phyloP scores from a whole-genome alignment of 2,329 filamentous ascomycete genomes.

The Ascochyta koolunga region DNA sequence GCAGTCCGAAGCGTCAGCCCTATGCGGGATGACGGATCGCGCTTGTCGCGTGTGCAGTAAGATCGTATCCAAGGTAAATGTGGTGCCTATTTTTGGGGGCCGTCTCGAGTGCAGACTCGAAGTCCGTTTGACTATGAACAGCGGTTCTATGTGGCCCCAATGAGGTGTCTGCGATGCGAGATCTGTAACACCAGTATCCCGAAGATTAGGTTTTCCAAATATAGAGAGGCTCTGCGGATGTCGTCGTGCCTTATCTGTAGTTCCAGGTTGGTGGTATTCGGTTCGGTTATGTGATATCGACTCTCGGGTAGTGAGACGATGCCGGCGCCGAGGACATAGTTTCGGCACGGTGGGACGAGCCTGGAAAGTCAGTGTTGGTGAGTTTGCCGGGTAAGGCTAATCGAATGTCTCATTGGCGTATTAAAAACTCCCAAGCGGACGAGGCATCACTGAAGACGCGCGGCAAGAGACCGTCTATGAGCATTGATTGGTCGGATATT shows the following conservation, averaged over 20 bases:
- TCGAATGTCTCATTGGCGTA: conserved; percentile 1
- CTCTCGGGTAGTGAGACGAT: background rate
- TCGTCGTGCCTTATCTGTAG: conserved; percentile 1
- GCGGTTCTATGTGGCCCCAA: conserved; percentile 6
- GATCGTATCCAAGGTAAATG: conserved; percentile 8
- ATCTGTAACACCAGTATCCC: background rate
- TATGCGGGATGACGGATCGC: conserved; percentile 25
- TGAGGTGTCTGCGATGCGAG: conserved; percentile 5
- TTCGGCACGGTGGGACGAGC: conserved; percentile 2
- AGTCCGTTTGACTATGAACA: background rate
- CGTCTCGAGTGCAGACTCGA: conserved; percentile 3
- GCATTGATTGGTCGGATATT: background rate
- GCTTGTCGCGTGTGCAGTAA: conserved; percentile 37
- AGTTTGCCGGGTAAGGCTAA: background rate
- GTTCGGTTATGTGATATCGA: background rate
- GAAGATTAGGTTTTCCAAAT: conserved; percentile 1
- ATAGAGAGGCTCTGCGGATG: conserved; percentile 3
- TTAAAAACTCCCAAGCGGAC: background rate
- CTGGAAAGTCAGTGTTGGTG: background rate
- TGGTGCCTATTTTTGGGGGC: conserved; percentile 38
- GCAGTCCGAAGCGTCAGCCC: conserved; percentile 33
- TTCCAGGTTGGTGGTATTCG: conserved; percentile 1
- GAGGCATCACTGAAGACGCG: conserved; percentile 4
- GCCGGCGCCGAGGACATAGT: background rate
- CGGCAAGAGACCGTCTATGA: background rate